Base-by-base conservation (phyloP, 257 asterid species). In the Nicotiana sylvestris region DNA sequence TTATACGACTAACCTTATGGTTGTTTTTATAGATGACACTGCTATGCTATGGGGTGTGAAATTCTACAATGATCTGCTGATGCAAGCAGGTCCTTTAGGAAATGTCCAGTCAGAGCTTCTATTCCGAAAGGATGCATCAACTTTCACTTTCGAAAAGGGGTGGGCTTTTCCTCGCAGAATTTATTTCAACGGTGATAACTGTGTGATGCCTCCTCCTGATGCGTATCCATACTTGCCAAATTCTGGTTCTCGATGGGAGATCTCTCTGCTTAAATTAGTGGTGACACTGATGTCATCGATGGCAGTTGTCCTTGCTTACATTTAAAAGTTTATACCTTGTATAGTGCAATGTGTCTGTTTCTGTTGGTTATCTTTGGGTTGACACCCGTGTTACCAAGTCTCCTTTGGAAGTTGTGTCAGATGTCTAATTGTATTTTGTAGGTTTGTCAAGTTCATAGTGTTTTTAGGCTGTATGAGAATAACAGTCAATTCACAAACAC, bases 161-260 rank as follows among this genome's bases (percentile, higher is more conserved):
- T 93, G 98, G 98, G 97, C 92, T 69, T 94, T 94, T 56, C 98
- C 98, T 1, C 87, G 91, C 86, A 92, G 97, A 84, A 80, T 94
- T 33, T 93, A 94, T 82, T 94, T 94, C 91, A 94, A 93, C 33
- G 98, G 97, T 4, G 98, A 94, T 77, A 94, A 93, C 82, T 94
- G 98, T 81, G 97, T 93, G 53, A 93, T 94, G 97, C 97, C 98
- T 5, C 95, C 97, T 72, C 96, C 98, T 2, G 93, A 93, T 74
- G 85, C 88, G 18, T 95, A 95, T 85, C 98, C 98, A 0, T 90
- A 80, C 77, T 89, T 95, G 74, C 98, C 98, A 62, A 95, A 93
- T 66, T 83, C 88, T 78, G 70, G 96, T 88, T 72, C 89, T 18
- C 87, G 86, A 12, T 66, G 77, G 83, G 86, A 56, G 13, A 30